Base-by-base conservation (phyloP, 176 grass and related monocot species). In the Calamus simplicifolius region DNA sequence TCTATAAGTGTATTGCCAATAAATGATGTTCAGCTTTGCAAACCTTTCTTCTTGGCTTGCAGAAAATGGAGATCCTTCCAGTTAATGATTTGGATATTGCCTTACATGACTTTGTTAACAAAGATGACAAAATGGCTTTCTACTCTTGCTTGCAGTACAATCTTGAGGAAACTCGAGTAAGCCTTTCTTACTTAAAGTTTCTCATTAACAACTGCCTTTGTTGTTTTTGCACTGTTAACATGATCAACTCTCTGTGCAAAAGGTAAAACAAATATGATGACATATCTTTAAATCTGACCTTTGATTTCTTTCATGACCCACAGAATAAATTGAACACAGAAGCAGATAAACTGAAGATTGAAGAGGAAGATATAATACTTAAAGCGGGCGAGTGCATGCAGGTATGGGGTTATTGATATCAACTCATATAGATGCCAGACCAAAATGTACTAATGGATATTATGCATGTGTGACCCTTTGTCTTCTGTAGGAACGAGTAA, bases 331-430 rank as follows among this genome's bases (percentile, higher is more conserved):
- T 87, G 60, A 70, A 57, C 15, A 8, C 61, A 16, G 64, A 74
- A 49, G 23, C 43, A 25, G 56, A 75, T 48, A 77, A 75, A 56
- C 77, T 48, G 5, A 77, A 57, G 30, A 52, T 79, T 1, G 72
- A 78, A 56, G 79, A 75, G 73, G 73, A 89, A 50, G 50, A 64
- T 7, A 62, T 82, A 62, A 27, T 51, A 53, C 27, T 72, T 57
- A 92, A 92, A 92, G 79, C 85, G 54, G 80, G 73, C 6, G 75
- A 85, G 74, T 88, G 84, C 78, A 78, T 97, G 87, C 81, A 92
- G 93, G 87, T 78, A 73, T 61, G 29, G 6, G 66, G 76, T 18
- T 66, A 3, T 51, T 51, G 4, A n/a, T 66, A 5, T 52, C 35
- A 6, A 14, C 62, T 50, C 59, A 29, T n/a, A 61, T 38, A 56